Evolutionary conservation across 805 yeast species (phyloP).

Genomic region (Teunomyces tritomae): DNA sequence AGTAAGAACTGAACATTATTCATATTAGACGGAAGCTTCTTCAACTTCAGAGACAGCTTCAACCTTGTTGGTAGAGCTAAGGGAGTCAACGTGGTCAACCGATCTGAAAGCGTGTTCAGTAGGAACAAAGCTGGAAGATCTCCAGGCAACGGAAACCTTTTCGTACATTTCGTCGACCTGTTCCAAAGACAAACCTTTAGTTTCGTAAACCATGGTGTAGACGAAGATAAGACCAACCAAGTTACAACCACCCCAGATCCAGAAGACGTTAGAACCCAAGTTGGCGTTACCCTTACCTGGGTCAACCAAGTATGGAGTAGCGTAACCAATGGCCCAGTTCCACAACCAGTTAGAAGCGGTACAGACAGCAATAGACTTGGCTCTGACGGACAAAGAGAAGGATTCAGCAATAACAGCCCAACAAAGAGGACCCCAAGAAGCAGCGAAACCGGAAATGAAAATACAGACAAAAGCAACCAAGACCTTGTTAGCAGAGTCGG

Average conservation of each 20-base stretch:
- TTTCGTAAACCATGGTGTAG: conserved; percentile 35
- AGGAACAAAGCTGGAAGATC: conserved; percentile 31
- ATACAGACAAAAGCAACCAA: conserved; percentile 39
- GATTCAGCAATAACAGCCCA: conserved; percentile 41
- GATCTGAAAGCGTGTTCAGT: conserved; percentile 36
- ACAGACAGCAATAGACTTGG: conserved; percentile 39
- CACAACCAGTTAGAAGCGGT: conserved; percentile 43
- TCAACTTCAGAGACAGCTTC: conserved; percentile 27
- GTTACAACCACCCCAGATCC: conserved; percentile 44
- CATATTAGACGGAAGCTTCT: conserved; percentile 22
- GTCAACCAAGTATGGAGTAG: conserved; percentile 43
- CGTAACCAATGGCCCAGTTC: conserved; percentile 42
- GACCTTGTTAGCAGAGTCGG: conserved; percentile 30
- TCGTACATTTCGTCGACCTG: conserved; percentile 41
- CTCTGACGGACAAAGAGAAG: conserved; percentile 37
- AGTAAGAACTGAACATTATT: not conserved
- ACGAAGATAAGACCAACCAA: conserved; percentile 32
- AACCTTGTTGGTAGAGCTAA: conserved; percentile 19
- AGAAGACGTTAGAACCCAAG: conserved; percentile 41
- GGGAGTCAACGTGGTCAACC: conserved; percentile 11
- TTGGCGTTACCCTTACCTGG: conserved; percentile 37
- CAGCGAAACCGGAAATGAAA: conserved; percentile 40
- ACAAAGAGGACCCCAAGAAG: conserved; percentile 42
- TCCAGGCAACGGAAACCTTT: conserved; percentile 32
- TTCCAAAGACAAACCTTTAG: conserved; percentile 42